These are phyloP conservation scores for Oryza brachyantha DNA, from an alignment of 176 grass and related monocot species.

Conservation along the genomic window DNA sequence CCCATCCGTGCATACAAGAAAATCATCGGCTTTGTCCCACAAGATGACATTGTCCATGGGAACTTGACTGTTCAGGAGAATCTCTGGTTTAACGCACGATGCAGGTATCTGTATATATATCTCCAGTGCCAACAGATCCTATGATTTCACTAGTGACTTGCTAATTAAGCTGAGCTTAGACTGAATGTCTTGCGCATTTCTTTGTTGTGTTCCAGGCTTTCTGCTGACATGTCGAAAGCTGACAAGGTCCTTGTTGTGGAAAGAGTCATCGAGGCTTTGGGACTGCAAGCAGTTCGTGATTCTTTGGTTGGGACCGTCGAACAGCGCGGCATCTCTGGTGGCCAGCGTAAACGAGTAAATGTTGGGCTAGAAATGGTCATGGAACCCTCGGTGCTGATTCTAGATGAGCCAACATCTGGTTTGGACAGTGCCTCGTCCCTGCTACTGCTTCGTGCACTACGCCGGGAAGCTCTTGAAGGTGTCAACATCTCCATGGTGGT, in stretches of 20 bases:
- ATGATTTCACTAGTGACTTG: not conserved
- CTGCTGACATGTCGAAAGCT: slow-evolving; percentile 74
- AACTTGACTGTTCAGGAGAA: slow-evolving; percentile 96
- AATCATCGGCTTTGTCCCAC: slow-evolving; percentile 95
- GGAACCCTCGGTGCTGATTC: slow-evolving; percentile 80
- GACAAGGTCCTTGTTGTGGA: slow-evolving; percentile 93
- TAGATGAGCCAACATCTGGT: slow-evolving; percentile 90
- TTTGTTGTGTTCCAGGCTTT: slow-evolving; percentile 47
- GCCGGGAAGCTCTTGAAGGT: slow-evolving; percentile 79
- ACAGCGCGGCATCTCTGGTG: slow-evolving; percentile 86
- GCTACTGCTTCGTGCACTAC: slow-evolving; percentile 71
- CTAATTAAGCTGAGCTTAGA: not conserved
- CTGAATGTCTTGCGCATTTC: not conserved
- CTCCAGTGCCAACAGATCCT: not conserved
- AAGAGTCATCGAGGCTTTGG: slow-evolving; percentile 82
- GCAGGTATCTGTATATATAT: slow-evolving; percentile 49
- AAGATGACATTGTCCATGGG: slow-evolving; percentile 96
- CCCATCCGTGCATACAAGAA: slow-evolving; percentile 82
- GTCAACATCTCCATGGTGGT: slow-evolving; percentile 93
- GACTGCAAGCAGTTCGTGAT: slow-evolving; percentile 73
- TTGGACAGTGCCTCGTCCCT: slow-evolving; percentile 89
- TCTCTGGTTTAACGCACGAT: slow-evolving; percentile 90
- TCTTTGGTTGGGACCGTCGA: slow-evolving; percentile 91
- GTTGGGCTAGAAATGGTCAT: slow-evolving; percentile 97
- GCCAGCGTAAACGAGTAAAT: slow-evolving; percentile 89